phyloP scores from a whole-genome alignment of 192 early-diverging fungal species.

The Umbelopsis sp. region DNA sequence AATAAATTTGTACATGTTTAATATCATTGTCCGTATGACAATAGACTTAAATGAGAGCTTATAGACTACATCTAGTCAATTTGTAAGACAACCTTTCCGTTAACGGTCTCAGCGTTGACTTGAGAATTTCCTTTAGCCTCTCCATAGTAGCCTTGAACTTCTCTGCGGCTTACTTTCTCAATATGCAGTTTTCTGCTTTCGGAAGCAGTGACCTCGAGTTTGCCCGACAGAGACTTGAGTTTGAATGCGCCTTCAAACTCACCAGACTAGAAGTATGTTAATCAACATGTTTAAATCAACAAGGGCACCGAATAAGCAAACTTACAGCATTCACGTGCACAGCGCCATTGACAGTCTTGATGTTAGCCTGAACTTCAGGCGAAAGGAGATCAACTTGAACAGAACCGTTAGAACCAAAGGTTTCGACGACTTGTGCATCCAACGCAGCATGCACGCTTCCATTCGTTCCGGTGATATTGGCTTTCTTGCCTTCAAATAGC shows the following conservation, averaged over 20 bases:
- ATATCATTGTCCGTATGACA: no score
- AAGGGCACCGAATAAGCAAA: background rate
- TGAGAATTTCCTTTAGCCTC: background rate
- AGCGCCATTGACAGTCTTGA: background rate
- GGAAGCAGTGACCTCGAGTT: background rate
- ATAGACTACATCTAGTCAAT: background rate
- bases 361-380: no score
- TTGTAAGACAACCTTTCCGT: background rate
- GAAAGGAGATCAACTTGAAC: no score
- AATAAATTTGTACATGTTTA: no score
- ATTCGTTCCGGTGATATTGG: no score
- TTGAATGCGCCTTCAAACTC: background rate
- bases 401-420: no score
- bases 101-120: background rate
- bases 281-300: background rate
- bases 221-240: background rate
- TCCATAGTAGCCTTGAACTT: background rate
- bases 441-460: no score
- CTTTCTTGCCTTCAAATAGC: no score
- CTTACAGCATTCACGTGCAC: background rate
- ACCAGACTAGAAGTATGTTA: background rate
- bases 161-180: background rate
- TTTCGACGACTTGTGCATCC: no score
- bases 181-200: background rate
- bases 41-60: background rate